Conservation (phyloP, 495 filamentous ascomycete species). For the Neurospora sp. region DNA sequence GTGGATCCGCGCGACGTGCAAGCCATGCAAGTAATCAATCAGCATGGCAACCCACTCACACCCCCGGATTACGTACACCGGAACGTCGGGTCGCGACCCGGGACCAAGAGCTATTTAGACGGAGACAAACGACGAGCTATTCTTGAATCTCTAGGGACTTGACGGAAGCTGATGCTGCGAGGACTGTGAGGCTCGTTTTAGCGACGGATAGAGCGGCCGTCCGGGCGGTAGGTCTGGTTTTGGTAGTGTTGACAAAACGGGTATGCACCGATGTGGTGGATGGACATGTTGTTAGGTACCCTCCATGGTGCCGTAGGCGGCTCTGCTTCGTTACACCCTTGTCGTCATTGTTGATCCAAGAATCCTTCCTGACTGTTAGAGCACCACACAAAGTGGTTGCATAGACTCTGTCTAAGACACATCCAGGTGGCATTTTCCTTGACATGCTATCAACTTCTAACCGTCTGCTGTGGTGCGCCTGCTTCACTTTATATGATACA, state of each 20-base stretch:
- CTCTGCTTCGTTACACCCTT: neutral
- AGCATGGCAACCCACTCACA: neutral
- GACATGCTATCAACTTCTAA: neutral
- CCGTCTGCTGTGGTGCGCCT: neutral
- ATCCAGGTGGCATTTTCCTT: neutral
- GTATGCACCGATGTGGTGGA: neutral
- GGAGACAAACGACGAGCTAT: neutral
- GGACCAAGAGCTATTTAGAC: neutral
- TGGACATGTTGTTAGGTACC: neutral
- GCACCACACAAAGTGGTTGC: neutral
- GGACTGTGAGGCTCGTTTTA: neutral
- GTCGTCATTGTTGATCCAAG: neutral
- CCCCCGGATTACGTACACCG: neutral
- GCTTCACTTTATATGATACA: neutral
- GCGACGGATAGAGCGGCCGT: neutral
- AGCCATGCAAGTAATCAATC: neutral
- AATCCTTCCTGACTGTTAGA: neutral
- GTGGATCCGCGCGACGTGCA: neutral
- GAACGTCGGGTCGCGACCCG: neutral
- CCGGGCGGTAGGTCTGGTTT: neutral
- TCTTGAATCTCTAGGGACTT: neutral
- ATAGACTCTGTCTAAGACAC: neutral
- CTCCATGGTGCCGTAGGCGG: neutral
- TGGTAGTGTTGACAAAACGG: neutral
- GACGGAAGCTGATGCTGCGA: neutral